A percentile compares a stretch with the other conserved stretches of the same genome.
Conservation (phyloP, 2,329 filamentous ascomycete species). For the Botrytis medusae region DNA sequence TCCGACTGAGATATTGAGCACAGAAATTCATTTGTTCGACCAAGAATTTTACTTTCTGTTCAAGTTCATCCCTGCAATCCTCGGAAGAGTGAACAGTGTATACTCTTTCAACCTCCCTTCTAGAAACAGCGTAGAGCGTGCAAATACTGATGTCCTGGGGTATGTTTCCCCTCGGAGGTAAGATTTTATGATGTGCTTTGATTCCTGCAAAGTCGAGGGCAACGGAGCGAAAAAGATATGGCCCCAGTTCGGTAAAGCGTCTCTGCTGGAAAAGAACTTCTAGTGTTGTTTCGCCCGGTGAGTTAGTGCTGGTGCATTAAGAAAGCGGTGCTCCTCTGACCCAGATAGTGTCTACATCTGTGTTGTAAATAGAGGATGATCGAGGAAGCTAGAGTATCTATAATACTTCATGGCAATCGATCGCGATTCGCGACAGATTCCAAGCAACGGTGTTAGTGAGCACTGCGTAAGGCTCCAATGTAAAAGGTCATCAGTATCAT, state of each 20-base stretch:
- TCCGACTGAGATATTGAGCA: background rate
- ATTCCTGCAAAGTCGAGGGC: background rate
- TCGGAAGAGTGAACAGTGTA: constrained; percentile 20
- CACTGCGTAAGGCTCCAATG: background rate
- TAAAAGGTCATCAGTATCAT: too few relatives aligned
- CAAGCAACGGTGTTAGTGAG: background rate
- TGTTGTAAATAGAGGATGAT: background rate
- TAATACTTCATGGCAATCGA: background rate
- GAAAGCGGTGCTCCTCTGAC: background rate
- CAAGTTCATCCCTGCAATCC: background rate
- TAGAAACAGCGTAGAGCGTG: background rate
- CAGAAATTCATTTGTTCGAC: background rate
- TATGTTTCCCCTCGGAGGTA: too few relatives aligned
- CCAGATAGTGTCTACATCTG: background rate
- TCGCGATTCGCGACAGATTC: background rate
- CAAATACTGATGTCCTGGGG: background rate
- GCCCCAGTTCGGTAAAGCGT: too few relatives aligned
- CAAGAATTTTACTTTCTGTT: background rate
- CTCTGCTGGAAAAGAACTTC: background rate
- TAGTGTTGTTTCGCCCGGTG: background rate
- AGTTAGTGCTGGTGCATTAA: rapidly evolving
- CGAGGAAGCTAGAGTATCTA: background rate
- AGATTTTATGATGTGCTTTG: background rate
- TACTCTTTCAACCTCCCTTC: background rate
- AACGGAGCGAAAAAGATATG: background rate